phyloP scores from a whole-genome alignment of 179 eudicot genomes.

The Silene vulgaris region DNA sequence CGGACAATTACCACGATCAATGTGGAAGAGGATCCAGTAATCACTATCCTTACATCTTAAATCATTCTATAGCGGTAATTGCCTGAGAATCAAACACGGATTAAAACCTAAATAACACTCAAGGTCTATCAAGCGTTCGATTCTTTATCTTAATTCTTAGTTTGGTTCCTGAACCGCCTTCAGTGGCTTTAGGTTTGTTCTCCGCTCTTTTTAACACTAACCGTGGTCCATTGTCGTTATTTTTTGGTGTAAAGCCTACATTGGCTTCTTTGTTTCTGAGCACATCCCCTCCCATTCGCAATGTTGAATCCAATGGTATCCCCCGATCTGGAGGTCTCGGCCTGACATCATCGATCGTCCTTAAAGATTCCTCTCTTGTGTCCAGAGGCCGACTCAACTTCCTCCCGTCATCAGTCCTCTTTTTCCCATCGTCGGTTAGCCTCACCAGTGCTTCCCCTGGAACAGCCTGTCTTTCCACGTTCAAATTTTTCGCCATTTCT shows the following conservation, averaged over 20 bases:
- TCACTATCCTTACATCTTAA: background rate
- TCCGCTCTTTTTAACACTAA: constrained; percentile 30
- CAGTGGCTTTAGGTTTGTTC: constrained; percentile 31
- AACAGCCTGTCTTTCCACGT: constrained; percentile 22
- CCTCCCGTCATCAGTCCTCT: constrained; percentile 16
- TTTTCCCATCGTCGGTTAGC: background rate
- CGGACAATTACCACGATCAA: background rate
- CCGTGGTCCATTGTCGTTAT: constrained; percentile 28
- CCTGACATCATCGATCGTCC: background rate
- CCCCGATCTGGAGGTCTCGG: constrained; percentile 12
- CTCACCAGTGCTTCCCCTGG: constrained; percentile 3
- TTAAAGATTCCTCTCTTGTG: constrained; percentile 15
- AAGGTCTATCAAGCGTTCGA: constrained; percentile 33
- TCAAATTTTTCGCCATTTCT: constrained; percentile 51
- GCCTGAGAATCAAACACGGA: background rate
- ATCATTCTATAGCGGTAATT: background rate
- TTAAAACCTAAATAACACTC: background rate
- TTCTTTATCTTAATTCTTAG: constrained; percentile 57
- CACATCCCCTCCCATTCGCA: constrained; percentile 11
- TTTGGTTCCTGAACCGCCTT: constrained; percentile 43
- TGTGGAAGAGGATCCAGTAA: background rate
- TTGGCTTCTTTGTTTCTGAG: constrained; percentile 13
- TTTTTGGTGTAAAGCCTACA: constrained; percentile 25
- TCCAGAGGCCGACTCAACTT: constrained; percentile 17
- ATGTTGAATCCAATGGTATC: constrained; percentile 6